Base-by-base conservation (phyloP, 768 basidiomycete species). In the Podaxis sp. region DNA sequence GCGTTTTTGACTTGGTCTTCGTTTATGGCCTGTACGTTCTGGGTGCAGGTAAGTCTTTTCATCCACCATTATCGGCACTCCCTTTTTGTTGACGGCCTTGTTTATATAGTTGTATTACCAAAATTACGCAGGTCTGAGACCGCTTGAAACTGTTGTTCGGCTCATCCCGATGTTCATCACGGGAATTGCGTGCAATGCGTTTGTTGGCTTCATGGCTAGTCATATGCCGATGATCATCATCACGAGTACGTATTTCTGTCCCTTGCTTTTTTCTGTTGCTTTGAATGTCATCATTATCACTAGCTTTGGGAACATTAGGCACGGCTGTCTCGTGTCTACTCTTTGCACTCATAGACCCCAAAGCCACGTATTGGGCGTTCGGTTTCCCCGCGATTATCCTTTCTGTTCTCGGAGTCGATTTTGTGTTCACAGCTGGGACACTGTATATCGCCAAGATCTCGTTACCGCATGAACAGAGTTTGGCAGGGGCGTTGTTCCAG, bases 401-500 rank as follows among this genome's bases (percentile, higher is more conserved):
- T 51, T 75, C 83, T 22, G 91, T 92, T 15, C 80, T 91, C 50
- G 92, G 92, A 22, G 90, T 86, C 1, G 92, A 93, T 69, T 90
- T 93, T 65, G 85, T 90, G 2, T 93, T 87, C 67, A 76, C 91
- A 0, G 75, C 85, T 0, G 92, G 91, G 2, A 89, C 88, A 3
- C 74, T 93, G 17, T 93, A 89, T 67, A 83, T 91, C 46, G 88
- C 90, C 4, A 88, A 87, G 67, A 79, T 89, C 10, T 80, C 85
- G 2, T 71, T 81, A 1, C 85, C 85, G 2, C 80, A 88, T 59
- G 91, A 93, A 67, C 91, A 93, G 72, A 87, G 85, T 72, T 77
- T 93, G 4, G 85, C 87, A 6, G 91, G 90, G 2, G 91, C 85
- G 10, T 62, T 93, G 26, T 92, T 93, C 73, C 88, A 90, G 69